Evolutionary conservation across 176 grass and related monocot species (phyloP), one percentile per base, ranked within the genome.

Genomic region (Oryza brachyantha): DNA sequence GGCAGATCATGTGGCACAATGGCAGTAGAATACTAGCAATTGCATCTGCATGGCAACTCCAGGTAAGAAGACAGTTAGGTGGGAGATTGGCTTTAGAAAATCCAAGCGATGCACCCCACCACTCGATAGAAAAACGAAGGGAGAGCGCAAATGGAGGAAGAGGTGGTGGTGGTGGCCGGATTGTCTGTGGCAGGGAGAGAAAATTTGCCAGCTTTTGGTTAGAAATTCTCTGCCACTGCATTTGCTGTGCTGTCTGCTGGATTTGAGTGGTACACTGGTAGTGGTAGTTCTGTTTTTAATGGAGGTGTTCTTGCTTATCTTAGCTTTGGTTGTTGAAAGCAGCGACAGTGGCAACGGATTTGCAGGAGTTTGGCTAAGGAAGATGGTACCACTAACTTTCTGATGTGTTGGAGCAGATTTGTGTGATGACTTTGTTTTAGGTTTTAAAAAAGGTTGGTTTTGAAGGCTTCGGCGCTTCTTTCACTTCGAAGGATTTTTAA

Each of bases 21-120:
- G 48, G 73, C 54, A 48, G 48, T 61, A 77, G 38, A 69, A 76
- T 40, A 50, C 39, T 41, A 41, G 11, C 13, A 40, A 24, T 24
- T 64, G 70, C 45, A 73, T 4, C 45, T 24, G 21, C 68, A 50
- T 76, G 22, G 74, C 16, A 60, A 45, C 59, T 29, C 45, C 67
- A 78, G 73, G 66, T 66, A 73, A 73, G 74, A 70, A 61, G 25
- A 67, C 29, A 73, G 79, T 83, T 82, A 5, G 68, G 61, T 61
- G 31, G 75, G 75, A 36, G 50, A 50, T 50, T 50, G 76, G 76
- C 58, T 84, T 70, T 71, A 84, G 76, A 88, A 84, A 61, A 88
- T 70, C 76, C 54, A 57, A 50, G 59, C 10, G 29, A 9, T 19
- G 26, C 58, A 67, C 75, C 28, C 70, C 75, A 79, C 81, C 36